Evolutionary conservation across 257 asterid genomes (phyloP).

Genomic region (Nicotiana benthamiana): DNA sequence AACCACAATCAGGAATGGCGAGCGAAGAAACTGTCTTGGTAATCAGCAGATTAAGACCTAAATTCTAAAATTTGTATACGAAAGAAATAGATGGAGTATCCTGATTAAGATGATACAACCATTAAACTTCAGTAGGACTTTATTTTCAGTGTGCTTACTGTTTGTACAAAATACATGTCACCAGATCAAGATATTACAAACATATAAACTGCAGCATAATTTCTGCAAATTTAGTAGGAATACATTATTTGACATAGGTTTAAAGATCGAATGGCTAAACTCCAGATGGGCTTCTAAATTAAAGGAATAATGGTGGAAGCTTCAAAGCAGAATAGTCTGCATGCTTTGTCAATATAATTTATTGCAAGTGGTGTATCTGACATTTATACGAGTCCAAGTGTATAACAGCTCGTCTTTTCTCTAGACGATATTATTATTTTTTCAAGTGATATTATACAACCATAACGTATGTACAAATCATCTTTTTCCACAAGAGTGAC

Average conservation of each 20-base stretch:
- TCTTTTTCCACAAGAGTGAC: background rate
- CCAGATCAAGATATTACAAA: background rate
- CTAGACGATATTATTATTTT: background rate
- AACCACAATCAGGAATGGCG: background rate
- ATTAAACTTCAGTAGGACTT: background rate
- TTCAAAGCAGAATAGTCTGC: background rate
- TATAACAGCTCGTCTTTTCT: background rate
- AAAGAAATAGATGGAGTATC: background rate
- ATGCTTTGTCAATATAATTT: background rate
- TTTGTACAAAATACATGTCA: background rate
- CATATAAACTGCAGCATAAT: background rate
- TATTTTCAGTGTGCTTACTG: too few relatives aligned
- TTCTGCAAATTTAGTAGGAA: background rate
- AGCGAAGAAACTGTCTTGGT: background rate
- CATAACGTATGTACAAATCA: background rate
- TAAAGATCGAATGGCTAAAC: background rate
- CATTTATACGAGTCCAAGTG: background rate
- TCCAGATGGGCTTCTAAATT: background rate
- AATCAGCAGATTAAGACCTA: background rate
- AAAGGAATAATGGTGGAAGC: background rate
- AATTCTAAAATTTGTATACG: too few relatives aligned
- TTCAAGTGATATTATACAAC: background rate
- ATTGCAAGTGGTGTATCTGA: background rate
- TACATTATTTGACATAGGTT: background rate
- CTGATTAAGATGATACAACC: background rate